Percentiles rank a stretch among this genome's conserved stretches.
Evolutionary conservation across 2,329 filamentous ascomycete species (phyloP).

Genomic region (Phyllachora maydis): DNA sequence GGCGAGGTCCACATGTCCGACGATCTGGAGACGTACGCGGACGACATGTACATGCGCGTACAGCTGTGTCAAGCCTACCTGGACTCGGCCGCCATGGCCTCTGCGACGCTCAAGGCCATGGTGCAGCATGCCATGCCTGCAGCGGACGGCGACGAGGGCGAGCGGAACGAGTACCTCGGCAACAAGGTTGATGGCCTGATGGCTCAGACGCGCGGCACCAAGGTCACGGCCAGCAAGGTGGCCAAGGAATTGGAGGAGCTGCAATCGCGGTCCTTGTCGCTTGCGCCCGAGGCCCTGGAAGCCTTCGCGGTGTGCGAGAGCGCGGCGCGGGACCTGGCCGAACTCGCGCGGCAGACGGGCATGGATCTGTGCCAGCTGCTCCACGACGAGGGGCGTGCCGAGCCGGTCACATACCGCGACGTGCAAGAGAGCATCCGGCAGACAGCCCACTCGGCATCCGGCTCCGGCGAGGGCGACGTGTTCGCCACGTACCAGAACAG

Average conservation of each 20-base stretch:
- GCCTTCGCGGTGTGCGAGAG: slow-evolving; percentile 51
- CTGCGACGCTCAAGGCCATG: slow-evolving; percentile 42
- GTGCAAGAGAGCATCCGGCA: slow-evolving; percentile 40
- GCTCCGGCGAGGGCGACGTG: slow-evolving; percentile 41
- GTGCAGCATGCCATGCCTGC: slow-evolving; percentile 45
- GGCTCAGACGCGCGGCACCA: slow-evolving; percentile 58
- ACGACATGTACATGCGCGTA: slow-evolving; percentile 60
- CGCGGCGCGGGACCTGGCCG: slow-evolving; percentile 41
- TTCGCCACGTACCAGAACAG: slow-evolving; percentile 48
- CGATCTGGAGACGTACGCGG: slow-evolving; percentile 52
- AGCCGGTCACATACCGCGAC: slow-evolving; percentile 46
- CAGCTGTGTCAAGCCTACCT: slow-evolving; percentile 61
- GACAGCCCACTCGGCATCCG: slow-evolving; percentile 28
- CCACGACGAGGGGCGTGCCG: slow-evolving; percentile 48
- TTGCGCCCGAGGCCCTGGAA: slow-evolving; percentile 44
- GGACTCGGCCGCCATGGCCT: slow-evolving; percentile 52
- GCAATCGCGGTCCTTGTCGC: slow-evolving; percentile 51
- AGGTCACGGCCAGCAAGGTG: slow-evolving; percentile 65
- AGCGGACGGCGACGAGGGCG: slow-evolving; percentile 39
- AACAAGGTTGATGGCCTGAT: slow-evolving; percentile 53
- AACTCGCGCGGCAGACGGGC: slow-evolving; percentile 47
- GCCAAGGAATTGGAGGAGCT: slow-evolving; percentile 61
- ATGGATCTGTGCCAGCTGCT: slow-evolving; percentile 43
- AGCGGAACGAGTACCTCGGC: slow-evolving; percentile 43
- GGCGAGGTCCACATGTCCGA: slow-evolving; percentile 58